phyloP scores from a whole-genome alignment of 2,329 filamentous ascomycete genomes.

The Aspergillus luchuensis region DNA sequence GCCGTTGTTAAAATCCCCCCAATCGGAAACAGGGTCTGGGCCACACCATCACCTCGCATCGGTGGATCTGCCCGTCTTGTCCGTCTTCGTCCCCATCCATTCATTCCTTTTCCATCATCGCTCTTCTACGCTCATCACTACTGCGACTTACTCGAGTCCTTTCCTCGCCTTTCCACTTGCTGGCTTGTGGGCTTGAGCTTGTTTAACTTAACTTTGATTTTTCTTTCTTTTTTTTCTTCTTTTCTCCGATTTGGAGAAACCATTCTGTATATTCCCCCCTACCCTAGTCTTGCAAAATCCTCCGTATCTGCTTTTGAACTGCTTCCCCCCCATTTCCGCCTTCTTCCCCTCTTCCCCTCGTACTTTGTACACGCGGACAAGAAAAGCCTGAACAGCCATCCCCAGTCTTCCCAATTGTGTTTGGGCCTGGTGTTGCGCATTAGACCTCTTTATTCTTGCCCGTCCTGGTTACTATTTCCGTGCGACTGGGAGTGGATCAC shows the following conservation, averaged over 20 bases:
- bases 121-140: not conserved
- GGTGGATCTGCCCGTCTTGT: not conserved
- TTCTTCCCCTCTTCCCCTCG: not conserved
- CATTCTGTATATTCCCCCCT: not conserved
- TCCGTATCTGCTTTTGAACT: not conserved
- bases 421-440: not conserved
- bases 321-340: not conserved
- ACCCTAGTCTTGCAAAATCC: not conserved
- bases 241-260: not conserved
- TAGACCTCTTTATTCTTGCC: not conserved
- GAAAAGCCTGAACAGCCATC: not conserved
- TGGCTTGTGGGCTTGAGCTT: not conserved
- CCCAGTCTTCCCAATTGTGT: not conserved
- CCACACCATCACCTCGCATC: not conserved
- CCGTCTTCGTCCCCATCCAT: not conserved
- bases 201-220: not conserved
- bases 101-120: not conserved
- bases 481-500: not conserved
- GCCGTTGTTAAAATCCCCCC: not conserved
- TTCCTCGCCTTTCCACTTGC: not conserved
- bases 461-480: slow-evolving; percentile 1
- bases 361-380: not conserved
- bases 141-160: not conserved
- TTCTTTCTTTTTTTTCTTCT: not conserved
- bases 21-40: not conserved